phyloP scores from a whole-genome alignment of 768 basidiomycete genomes.

The Amanita muscaria region DNA sequence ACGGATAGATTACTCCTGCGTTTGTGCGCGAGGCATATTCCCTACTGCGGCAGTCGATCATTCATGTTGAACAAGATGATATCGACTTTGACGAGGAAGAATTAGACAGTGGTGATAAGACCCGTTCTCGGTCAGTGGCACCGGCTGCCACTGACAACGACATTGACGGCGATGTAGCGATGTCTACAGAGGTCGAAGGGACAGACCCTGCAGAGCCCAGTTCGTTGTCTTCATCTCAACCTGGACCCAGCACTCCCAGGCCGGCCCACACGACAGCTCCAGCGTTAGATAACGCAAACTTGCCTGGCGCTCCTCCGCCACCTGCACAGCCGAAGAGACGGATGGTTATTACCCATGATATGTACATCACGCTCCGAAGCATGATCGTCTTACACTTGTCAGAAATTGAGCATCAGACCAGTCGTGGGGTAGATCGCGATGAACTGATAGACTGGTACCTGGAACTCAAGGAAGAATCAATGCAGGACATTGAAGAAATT shows the following conservation, averaged over 20 bases:
- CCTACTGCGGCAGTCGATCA: conserved; percentile 92
- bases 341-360: conserved; percentile 93
- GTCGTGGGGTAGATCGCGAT: conserved; percentile 74
- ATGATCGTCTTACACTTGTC: conserved; percentile 79
- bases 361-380: conserved; percentile 85
- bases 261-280: conserved; percentile 29
- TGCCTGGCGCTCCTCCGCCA: conserved; percentile 25
- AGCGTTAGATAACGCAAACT: conserved; percentile 27
- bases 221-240: conserved; percentile 26
- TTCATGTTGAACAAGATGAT: conserved; percentile 98
- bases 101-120: conserved; percentile 36
- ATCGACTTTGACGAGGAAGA: conserved; percentile 96
- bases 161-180: conserved; percentile 47
- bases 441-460: conserved; percentile 97
- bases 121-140: conserved; percentile 25
- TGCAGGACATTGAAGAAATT: conserved; percentile 77
- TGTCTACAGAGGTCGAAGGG: conserved; percentile 54
- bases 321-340: conserved; percentile 53
- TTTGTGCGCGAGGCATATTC: conserved; percentile 96
- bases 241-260: conserved; percentile 24
- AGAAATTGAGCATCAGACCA: conserved; percentile 66
- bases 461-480: conserved; percentile 76
- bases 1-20: conserved; percentile 72
- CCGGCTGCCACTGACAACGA: conserved; percentile 24
- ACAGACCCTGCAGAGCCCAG: conserved; percentile 42